A percentile compares a stretch with the other conserved stretches of the same genome.
These are phyloP conservation scores for Dendrobium nobile DNA, from an alignment of 106 monocot genomes.

Conservation along the genomic window DNA sequence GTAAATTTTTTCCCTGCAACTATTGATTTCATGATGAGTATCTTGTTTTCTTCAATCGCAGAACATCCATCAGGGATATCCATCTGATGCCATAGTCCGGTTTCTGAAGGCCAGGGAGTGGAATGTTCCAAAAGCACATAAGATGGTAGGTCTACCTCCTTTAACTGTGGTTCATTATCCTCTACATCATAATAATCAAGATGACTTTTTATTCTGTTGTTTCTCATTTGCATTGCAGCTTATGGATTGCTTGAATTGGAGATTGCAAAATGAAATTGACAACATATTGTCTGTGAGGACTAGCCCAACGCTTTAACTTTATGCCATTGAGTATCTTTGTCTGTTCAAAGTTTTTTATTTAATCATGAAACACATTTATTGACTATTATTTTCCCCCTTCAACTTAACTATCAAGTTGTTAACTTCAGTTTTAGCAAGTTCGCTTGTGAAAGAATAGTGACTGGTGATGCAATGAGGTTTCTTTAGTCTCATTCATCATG, in stretches of 20 bases:
- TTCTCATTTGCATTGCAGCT: slow-evolving; percentile 37
- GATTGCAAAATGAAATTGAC: slow-evolving; percentile 75
- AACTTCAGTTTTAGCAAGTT: not conserved
- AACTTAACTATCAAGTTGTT: not conserved
- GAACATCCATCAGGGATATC: slow-evolving; percentile 83
- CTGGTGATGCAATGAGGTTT: not conserved
- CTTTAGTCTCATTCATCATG: not conserved
- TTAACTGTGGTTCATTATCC: slow-evolving; percentile 4
- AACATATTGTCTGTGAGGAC: slow-evolving; percentile 61
- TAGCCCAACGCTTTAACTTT: not conserved
- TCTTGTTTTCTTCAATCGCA: slow-evolving; percentile 25
- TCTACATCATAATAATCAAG: not conserved
- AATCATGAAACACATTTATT: not conserved
- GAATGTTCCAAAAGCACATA: slow-evolving; percentile 75
- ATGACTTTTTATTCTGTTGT: not conserved
- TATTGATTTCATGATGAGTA: not conserved
- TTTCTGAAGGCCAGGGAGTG: slow-evolving; percentile 91
- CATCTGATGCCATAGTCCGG: slow-evolving; percentile 52
- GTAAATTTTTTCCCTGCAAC: not conserved
- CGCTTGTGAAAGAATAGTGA: not conserved
- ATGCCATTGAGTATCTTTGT: not conserved
- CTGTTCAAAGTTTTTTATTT: not conserved
- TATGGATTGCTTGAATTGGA: slow-evolving; percentile 80
- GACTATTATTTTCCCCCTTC: not conserved
- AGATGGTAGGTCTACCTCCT: slow-evolving; percentile 46